Evolutionary conservation across 2,329 filamentous ascomycete species (phyloP), one percentile per base, ranked within the genome.

Genomic region (Alternaria sp.): DNA sequence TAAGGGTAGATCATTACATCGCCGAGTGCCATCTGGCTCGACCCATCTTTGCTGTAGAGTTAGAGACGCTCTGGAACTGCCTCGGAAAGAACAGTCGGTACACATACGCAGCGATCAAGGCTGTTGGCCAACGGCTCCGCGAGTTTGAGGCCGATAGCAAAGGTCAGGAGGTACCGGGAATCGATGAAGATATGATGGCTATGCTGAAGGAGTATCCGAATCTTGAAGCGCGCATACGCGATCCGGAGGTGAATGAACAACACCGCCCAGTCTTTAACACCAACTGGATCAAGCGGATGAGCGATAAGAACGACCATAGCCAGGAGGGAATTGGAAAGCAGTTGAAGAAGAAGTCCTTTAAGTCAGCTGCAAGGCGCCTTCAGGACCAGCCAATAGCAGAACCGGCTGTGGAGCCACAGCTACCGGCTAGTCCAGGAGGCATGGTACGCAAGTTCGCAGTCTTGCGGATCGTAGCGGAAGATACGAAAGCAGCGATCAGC

Each of bases 41-140:
- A 8, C 71, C 68, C 11, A 54, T 75, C 9, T 67, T 57, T 46
- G 58, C 61, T 4, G 50, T 58, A 7, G 69, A 75, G 20, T 53
- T 75, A 0, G 58, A 67, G 18, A 49, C 68, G 14, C 56, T 75
- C 6, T 76, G 72, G 72, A 67, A 66, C 11, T 70, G 66, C 23
- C 49, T 75, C 2, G 67, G 68, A 0, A 63, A 68, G 26, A 37
- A 54, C 3, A 74, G 53, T 46, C 67, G 63, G 46, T 75, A 74
- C 33, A 65, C 65, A 2, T 71, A 69, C 30, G 67, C 66, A 2
- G 65, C 67, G 21, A 57, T 75, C 45, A 67, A 65, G n/a, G 58
- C 64, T 7, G 30, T 72, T 1, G 57, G 60, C 0, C 44, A 47
- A 11, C 60, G 62, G 14, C 20, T 65, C 1, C 25, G 26, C 9